Base-by-base conservation (phyloP, 2,329 filamentous ascomycete genomes). In the Lachnellula hyalina region DNA sequence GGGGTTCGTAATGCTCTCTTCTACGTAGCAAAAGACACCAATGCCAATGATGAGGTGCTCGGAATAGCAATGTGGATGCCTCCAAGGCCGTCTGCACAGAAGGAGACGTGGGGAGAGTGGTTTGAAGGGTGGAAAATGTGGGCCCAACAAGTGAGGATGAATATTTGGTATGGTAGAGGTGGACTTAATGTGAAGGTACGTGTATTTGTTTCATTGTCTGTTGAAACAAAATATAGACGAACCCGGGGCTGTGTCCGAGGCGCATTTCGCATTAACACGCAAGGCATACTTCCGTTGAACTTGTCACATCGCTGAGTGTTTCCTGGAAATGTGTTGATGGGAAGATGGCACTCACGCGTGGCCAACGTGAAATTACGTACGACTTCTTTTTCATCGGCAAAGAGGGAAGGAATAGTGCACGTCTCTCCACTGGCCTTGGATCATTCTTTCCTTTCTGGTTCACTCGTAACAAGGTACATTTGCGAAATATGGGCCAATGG, bases 41-140 rank as follows among this genome's bases (percentile, higher is more conserved):
- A 60, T 34, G 55, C 61, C 32, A 71, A 66, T 49, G 72, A 75
- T 41, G 77, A 79, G 54, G 77, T 89, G 36, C 76, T 89, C 28
- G 87, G 87, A 9, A 83, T 88, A 23, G 82, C 85, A 54, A 89
- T 87, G 80, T 90, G 87, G 87, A 73, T 88, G 51, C 77, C 77
- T 0, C 86, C 86, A 0, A 75, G 75, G 14, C 72, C 72, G 0
- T 67, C 74, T 0, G 72, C 68, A 4, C 66, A 76, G 47, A 74
- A 77, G 15, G 72, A 78, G 45, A 79, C 76, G 5, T 89, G 85
- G 85, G 71, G 73, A 23, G 76, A 82, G 48, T 88, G 83, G 77
- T 66, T 80, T 1, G 82, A 86, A 53, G 73, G 73, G 53, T 89
- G 85, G 83, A 73, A 76, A n/a, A 73, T 90, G 14, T 89, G 83